Percentiles rank a stretch among this genome's conserved stretches.
phyloP scores from a whole-genome alignment of 2,329 filamentous ascomycete genomes.

The Ciborinia camelliae region DNA sequence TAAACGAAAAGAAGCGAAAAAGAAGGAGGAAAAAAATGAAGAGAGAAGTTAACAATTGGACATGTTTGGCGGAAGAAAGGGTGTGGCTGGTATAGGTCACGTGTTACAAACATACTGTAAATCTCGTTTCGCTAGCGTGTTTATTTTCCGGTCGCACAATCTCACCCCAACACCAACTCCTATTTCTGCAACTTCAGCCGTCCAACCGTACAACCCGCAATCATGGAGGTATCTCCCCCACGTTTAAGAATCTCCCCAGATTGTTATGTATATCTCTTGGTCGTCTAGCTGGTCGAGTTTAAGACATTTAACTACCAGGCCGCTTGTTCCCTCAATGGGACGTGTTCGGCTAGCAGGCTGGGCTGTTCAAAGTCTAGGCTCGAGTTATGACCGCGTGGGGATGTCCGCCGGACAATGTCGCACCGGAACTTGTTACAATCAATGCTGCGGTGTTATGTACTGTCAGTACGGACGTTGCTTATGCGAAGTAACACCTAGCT shows the following conservation, averaged over 20 bases:
- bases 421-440: constrained; percentile 19
- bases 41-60: background rate
- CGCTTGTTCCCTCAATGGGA: background rate
- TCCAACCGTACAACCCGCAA: background rate
- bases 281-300: constrained; percentile 14
- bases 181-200: constrained; percentile 8
- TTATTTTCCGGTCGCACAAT: constrained; percentile 12
- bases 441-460: constrained; percentile 17
- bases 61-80: background rate
- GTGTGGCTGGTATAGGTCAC: background rate
- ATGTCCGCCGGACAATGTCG: constrained; percentile 21
- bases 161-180: background rate
- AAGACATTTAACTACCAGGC: constrained; percentile 11
- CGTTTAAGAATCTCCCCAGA: background rate
- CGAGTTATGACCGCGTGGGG: constrained; percentile 12
- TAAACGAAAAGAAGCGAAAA: background rate
- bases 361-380: constrained; percentile 1
- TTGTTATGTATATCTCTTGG: background rate
- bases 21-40: background rate
- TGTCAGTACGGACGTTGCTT: constrained; percentile 21
- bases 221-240: background rate
- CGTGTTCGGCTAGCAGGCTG: constrained; percentile 8
- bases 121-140: constrained; percentile 12
- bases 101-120: background rate
- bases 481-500: constrained; percentile 11